A percentile compares a stretch with the other conserved stretches of the same genome.
phyloP scores from a whole-genome alignment of 2,329 filamentous ascomycete species.

The Blastomyces parvus region DNA sequence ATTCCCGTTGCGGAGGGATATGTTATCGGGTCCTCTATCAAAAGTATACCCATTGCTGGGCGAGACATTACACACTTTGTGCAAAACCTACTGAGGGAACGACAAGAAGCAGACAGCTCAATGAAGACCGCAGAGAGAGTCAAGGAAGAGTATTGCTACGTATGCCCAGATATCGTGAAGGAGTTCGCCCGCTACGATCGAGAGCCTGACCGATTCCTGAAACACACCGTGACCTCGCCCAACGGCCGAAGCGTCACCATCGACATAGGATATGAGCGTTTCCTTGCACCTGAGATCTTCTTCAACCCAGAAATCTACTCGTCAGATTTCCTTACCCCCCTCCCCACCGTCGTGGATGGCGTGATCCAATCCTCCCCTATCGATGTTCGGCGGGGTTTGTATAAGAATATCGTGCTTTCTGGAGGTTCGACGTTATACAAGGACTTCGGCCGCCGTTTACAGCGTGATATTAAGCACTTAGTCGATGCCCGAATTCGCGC shows the following conservation, averaged over 20 bases:
- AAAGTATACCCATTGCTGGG: conserved; percentile 95
- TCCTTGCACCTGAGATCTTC: conserved; percentile 97
- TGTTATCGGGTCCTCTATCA: conserved; percentile 97
- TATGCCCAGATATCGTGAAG: conserved; percentile 97
- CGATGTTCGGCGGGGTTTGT: conserved; percentile 89
- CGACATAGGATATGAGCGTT: conserved; percentile 95
- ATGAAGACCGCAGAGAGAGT: conserved; percentile 96
- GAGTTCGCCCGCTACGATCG: conserved; percentile 92
- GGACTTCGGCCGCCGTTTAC: conserved; percentile 90
- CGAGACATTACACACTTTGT: conserved; percentile 99
- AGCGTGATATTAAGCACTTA: conserved; percentile 92
- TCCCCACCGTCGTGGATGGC: conserved; percentile 87
- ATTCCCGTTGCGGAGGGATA: conserved; percentile 98
- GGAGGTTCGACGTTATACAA: conserved; percentile 97
- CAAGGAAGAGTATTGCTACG: conserved; percentile 98
- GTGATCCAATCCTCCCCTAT: conserved; percentile 98
- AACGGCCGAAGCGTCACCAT: conserved; percentile 77
- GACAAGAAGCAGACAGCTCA: conserved; percentile 91
- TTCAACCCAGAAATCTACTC: conserved; percentile 99
- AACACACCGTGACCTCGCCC: conserved; percentile 77
- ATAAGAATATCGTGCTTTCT: conserved; percentile 99
- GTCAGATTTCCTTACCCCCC: conserved; percentile 91
- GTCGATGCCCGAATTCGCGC: conserved; percentile 89
- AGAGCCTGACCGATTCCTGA: conserved; percentile 80
- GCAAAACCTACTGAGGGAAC: conserved; percentile 87